A percentile compares a stretch with the other conserved stretches of the same genome.
phyloP scores from a whole-genome alignment of 768 basidiomycete genomes.

The Rhizopogon vinicolor region DNA sequence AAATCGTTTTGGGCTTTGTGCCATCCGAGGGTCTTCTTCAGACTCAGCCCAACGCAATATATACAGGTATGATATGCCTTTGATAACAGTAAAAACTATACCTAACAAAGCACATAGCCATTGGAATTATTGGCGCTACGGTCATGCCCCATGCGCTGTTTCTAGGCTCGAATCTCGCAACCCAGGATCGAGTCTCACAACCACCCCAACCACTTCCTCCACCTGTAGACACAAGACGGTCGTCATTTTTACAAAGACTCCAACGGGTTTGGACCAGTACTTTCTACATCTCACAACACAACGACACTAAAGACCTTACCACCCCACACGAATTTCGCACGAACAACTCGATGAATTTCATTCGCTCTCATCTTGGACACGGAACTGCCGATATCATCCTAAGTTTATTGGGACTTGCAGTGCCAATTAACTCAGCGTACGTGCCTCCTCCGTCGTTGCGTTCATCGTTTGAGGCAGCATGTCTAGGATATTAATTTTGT shows the following conservation, averaged over 20 bases:
- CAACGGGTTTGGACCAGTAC: conserved; percentile 1
- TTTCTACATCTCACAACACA: conserved; percentile 4
- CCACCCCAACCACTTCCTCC: conserved; percentile 6
- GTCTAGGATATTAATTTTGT: conserved; percentile 34
- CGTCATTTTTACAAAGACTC: background rate
- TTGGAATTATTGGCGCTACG: conserved; percentile 45
- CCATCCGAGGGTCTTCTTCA: conserved; percentile 29
- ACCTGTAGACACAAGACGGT: background rate
- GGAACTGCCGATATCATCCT: conserved; percentile 42
- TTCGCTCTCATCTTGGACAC: conserved; percentile 36
- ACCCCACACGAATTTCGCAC: conserved; percentile 16
- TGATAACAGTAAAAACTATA: background rate
- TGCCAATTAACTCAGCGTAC: conserved; percentile 41
- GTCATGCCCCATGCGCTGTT: conserved; percentile 60
- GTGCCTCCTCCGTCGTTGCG: conserved; percentile 1
- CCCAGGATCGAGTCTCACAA: conserved; percentile 38
- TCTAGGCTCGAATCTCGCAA: conserved; percentile 46
- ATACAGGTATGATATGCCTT: conserved; percentile 22
- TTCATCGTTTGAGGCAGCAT: background rate
- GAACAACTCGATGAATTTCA: conserved; percentile 30
- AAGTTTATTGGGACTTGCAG: conserved; percentile 39
- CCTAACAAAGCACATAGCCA: conserved; percentile 22
- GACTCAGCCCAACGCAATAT: conserved; percentile 31
- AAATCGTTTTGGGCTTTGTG: conserved; percentile 38
- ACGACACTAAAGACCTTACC: conserved; percentile 3